A percentile compares a stretch with the other conserved stretches of the same genome.
phyloP scores from a whole-genome alignment of 257 asterid species.

The Solanum dulcamara region DNA sequence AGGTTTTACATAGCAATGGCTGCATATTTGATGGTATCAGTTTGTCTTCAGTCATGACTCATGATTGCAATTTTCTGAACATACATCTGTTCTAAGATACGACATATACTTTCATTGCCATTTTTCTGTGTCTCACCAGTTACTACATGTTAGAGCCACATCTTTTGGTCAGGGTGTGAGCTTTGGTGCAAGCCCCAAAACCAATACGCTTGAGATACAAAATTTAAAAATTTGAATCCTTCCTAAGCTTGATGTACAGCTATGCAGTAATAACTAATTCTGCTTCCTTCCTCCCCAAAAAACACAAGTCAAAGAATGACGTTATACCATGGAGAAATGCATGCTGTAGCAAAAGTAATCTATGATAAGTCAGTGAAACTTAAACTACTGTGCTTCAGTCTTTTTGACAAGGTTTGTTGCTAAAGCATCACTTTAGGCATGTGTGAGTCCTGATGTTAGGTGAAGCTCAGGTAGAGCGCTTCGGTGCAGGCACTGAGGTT shows the following conservation, averaged over 20 bases:
- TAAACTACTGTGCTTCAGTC: background rate
- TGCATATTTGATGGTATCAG: background rate
- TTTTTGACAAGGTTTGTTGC: background rate
- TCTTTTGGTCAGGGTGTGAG: background rate
- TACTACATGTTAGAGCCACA: background rate
- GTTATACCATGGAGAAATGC: background rate
- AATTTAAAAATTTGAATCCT: background rate
- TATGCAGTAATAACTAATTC: background rate
- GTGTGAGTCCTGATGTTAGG: background rate
- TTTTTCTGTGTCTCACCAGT: background rate
- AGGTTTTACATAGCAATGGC: background rate
- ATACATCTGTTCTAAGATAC: background rate
- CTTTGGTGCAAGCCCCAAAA: background rate
- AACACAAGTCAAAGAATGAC: background rate
- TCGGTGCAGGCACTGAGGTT: background rate
- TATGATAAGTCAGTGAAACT: background rate
- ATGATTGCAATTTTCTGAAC: background rate
- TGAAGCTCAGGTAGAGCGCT: background rate
- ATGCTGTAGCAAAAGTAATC: background rate
- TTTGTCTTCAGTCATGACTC: background rate
- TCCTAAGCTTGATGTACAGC: background rate
- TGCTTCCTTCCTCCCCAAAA: background rate
- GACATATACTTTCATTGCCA: background rate
- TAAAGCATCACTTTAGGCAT: background rate
- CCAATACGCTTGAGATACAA: background rate